Evolutionary conservation across 2,329 filamentous ascomycete genomes (phyloP).

Genomic region (Phialophora verrucosa): DNA sequence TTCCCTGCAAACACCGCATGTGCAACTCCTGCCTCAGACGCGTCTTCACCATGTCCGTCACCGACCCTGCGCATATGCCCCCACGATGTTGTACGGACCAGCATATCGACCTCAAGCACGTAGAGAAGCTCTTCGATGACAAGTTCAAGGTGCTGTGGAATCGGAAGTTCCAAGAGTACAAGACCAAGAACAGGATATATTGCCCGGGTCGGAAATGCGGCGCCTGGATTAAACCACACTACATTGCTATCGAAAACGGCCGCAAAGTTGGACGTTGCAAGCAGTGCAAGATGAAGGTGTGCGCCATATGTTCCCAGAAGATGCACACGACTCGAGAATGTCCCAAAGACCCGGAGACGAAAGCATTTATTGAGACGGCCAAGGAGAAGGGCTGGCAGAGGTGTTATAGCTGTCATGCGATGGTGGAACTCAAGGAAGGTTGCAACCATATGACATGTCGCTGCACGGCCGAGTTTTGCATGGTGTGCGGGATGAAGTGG

Average conservation of each 20-base stretch:
- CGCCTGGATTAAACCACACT: constrained; percentile 76
- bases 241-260: constrained; percentile 65
- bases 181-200: constrained; percentile 75
- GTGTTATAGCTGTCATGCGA: constrained; percentile 76
- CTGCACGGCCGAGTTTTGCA: constrained; percentile 84
- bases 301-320: constrained; percentile 72
- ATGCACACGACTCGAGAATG: constrained; percentile 75
- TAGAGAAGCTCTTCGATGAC: constrained; percentile 74
- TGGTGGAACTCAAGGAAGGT: constrained; percentile 80
- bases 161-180: constrained; percentile 76
- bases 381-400: constrained; percentile 76
- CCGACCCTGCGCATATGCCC: constrained; percentile 81
- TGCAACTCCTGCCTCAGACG: constrained; percentile 77
- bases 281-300: constrained; percentile 75
- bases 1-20: constrained; percentile 81
- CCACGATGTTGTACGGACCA: constrained; percentile 78
- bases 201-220: constrained; percentile 76
- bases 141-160: constrained; percentile 82
- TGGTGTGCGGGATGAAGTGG: constrained; percentile 82
- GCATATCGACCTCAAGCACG: constrained; percentile 75
- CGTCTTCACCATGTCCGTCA: constrained; percentile 75
- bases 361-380: constrained; percentile 63
- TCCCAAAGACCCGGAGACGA: constrained; percentile 58
- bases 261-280: constrained; percentile 73
- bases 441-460: constrained; percentile 89